Conservation (phyloP, 495 filamentous ascomycete genomes). For the Trichocladium uniseriatum region DNA sequence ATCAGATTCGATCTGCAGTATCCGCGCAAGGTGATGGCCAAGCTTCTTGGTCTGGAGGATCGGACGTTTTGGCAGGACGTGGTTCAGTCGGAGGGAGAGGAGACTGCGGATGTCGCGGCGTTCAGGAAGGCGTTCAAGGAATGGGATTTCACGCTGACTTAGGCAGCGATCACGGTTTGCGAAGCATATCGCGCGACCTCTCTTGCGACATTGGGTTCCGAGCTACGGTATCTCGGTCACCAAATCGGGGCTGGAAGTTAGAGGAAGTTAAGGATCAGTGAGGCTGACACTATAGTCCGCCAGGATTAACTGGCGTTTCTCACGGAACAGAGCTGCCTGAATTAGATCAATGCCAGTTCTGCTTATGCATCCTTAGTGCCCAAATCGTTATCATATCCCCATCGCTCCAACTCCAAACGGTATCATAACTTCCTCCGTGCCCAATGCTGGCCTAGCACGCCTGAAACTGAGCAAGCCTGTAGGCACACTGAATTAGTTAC, state of each 20-base stretch:
- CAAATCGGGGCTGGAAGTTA: no score
- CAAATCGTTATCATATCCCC: neutral
- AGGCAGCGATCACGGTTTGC: neutral
- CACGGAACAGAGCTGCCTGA: no score
- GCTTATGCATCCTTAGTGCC: neutral
- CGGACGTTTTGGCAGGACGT: slow-evolving; percentile 76
- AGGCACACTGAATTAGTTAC: neutral
- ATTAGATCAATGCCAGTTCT: neutral
- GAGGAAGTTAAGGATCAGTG: no score
- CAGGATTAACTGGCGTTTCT: no score
- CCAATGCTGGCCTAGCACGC: no score
- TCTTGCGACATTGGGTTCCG: neutral
- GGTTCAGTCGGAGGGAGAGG: slow-evolving; percentile 64
- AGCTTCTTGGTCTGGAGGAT: slow-evolving; percentile 66
- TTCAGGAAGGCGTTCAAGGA: slow-evolving; percentile 80
- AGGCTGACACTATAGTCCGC: no score
- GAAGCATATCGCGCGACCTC: no score
- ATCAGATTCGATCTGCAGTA: slow-evolving; percentile 52
- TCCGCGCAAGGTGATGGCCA: slow-evolving; percentile 73
- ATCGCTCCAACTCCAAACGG: no score
- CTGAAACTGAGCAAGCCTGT: neutral
- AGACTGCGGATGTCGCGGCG: slow-evolving; percentile 64
- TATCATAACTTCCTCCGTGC: no score
- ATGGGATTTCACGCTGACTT: slow-evolving; percentile 61
- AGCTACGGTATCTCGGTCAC: neutral